A percentile compares a stretch with the other conserved stretches of the same genome.
phyloP scores from a whole-genome alignment of 345 rosid species.

The Raphanus sativus region DNA sequence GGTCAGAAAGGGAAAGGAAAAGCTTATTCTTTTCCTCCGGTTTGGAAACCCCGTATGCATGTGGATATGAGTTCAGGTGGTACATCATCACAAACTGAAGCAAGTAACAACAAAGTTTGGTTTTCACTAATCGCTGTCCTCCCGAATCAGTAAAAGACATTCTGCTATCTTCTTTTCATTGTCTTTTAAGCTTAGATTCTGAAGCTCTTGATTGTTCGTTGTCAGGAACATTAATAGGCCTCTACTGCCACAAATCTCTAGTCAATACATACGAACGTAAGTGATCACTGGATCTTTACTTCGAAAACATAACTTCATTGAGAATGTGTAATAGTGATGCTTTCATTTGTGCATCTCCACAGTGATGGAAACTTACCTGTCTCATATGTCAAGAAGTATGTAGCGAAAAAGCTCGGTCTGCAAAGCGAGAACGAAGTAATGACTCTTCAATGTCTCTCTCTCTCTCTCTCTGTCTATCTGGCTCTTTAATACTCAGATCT shows the following conservation, averaged over 20 bases:
- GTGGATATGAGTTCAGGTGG: neutral
- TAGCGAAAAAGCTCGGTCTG: slow-evolving; percentile 9
- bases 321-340: neutral
- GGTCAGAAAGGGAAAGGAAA: neutral
- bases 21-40: neutral
- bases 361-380: slow-evolving; percentile 14
- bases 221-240: neutral
- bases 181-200: neutral
- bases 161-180: neutral
- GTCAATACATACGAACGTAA: neutral
- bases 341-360: slow-evolving; percentile 5
- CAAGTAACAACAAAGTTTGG: slow-evolving; percentile 1
- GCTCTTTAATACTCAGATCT: neutral
- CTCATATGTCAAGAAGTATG: slow-evolving; percentile 18
- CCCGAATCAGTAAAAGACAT: slow-evolving; percentile 18
- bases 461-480: neutral
- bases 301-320: neutral
- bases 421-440: slow-evolving; percentile 17
- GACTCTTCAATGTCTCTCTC: neutral
- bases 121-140: neutral
- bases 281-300: neutral
- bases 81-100: neutral
- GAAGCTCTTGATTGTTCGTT: neutral
- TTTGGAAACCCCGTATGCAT: neutral
- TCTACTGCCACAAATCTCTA: neutral